Conservation (phyloP, 2,329 filamentous ascomycete genomes). For the Xylariaceae sp. region DNA sequence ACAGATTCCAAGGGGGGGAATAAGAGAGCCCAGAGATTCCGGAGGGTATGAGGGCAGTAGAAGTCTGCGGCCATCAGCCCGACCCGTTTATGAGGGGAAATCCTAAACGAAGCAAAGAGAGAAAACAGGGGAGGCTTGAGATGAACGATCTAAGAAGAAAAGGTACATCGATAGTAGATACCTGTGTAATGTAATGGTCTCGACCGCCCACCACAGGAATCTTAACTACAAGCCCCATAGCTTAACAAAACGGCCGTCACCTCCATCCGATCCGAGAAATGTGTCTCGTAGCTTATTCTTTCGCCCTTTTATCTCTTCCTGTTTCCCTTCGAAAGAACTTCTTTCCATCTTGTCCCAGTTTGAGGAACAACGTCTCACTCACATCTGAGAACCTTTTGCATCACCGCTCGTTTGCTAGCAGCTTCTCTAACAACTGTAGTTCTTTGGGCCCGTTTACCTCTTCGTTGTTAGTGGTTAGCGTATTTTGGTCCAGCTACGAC, state of each 20-base stretch:
- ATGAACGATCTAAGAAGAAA: conserved; percentile 26
- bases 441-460: conserved; percentile 29
- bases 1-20: conserved; percentile 10
- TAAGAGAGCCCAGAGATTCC: conserved; percentile 8
- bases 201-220: conserved; percentile 31
- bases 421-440: conserved; percentile 26
- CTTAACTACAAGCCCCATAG: conserved; percentile 32
- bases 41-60: conserved; percentile 9
- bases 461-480: conserved; percentile 24
- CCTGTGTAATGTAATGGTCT: conserved; percentile 34
- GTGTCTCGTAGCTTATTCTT: conserved; percentile 35
- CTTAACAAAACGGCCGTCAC: conserved; percentile 26
- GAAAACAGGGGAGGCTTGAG: conserved; percentile 26
- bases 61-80: conserved; percentile 14
- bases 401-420: conserved; percentile 33
- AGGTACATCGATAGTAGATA: conserved; percentile 35
- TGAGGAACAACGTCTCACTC: conserved; percentile 40
- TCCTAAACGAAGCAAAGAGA: conserved; percentile 9
- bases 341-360: conserved; percentile 26
- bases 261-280: conserved; percentile 30
- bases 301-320: conserved; percentile 33
- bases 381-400: conserved; percentile 21
- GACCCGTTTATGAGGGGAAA: conserved; percentile 6
- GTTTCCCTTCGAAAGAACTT: conserved; percentile 30
- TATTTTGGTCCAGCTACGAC: conserved; percentile 32